Evolutionary conservation across 208 protist genomes (phyloP).

Genomic region (Tritrichomonas musculus): DNA sequence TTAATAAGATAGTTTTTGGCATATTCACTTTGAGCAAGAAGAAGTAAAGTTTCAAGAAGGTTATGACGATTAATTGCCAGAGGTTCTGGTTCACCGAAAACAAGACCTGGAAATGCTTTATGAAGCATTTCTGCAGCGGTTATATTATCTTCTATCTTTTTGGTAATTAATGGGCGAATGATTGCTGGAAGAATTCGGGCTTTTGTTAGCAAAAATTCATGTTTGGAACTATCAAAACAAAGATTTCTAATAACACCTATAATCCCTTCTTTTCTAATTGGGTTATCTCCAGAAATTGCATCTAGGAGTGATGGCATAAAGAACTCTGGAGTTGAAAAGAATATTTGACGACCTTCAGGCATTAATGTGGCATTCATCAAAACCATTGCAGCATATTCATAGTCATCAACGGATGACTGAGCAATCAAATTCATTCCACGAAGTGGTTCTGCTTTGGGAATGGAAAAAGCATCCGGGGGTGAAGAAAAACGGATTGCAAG

Average conservation of each 20-base stretch:
- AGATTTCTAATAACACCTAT: constrained; percentile 23
- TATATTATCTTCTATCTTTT: background rate
- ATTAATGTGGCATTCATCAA: background rate
- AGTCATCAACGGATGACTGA: background rate
- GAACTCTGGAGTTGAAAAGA: background rate
- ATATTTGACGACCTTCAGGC: background rate
- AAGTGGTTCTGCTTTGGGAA: background rate
- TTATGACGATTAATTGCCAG: background rate
- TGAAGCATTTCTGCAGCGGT: constrained; percentile 14
- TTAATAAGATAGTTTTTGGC: background rate
- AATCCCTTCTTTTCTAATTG: background rate
- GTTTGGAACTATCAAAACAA: background rate
- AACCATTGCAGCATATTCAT: constrained; percentile 25
- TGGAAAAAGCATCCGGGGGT: background rate
- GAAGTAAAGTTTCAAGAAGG: background rate
- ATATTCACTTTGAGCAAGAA: background rate
- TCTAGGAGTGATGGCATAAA: background rate
- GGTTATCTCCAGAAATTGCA: background rate
- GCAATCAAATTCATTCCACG: background rate
- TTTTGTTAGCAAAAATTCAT: background rate
- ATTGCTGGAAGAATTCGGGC: background rate
- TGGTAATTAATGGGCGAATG: background rate
- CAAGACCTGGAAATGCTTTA: background rate
- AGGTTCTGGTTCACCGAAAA: background rate
- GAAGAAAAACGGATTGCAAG: background rate